A percentile compares a stretch with the other conserved stretches of the same genome.
Conservation (phyloP, 306 rosid genomes). For the Vigna nakashimae region DNA sequence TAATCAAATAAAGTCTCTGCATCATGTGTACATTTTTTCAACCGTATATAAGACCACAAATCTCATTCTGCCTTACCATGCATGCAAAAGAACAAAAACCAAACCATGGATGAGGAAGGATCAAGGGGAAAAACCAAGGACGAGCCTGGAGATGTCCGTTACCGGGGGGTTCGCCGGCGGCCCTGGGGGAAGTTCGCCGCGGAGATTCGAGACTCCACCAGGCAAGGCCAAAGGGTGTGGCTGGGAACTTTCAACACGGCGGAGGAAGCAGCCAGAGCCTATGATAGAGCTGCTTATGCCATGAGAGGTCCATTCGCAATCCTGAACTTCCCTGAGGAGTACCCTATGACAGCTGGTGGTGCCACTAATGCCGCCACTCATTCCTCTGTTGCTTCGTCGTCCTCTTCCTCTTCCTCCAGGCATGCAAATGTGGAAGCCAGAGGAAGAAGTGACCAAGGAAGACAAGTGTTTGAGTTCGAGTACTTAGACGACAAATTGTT, state of each 20-base stretch:
- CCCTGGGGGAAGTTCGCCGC: conserved; percentile 97
- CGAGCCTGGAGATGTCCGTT: conserved; percentile 52
- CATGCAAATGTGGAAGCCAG: conserved; percentile 32
- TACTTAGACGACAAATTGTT: conserved; percentile 73
- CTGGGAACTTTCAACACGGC: conserved; percentile 90
- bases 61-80: conserved; percentile 46
- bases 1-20: neutral
- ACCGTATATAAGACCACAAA: conserved; percentile 44
- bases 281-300: conserved; percentile 81
- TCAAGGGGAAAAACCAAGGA: conserved; percentile 46
- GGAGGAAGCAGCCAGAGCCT: conserved; percentile 94
- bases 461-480: conserved; percentile 80
- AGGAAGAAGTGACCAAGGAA: conserved; percentile 39
- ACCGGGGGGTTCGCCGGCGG: conserved; percentile 77
- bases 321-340: conserved; percentile 82
- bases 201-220: conserved; percentile 81
- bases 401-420: conserved; percentile 49
- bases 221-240: conserved; percentile 82
- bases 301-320: conserved; percentile 90
- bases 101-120: conserved; percentile 44
- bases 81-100: conserved; percentile 40
- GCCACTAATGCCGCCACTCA: conserved; percentile 31
- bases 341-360: conserved; percentile 41
- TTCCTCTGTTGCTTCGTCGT: conserved; percentile 43
- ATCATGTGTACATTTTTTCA: conserved; percentile 16